A percentile compares a stretch with the other conserved stretches of the same genome.
Conservation (phyloP, 1,284 basidiomycete species). For the Cutaneotrichosporon sp. region DNA sequence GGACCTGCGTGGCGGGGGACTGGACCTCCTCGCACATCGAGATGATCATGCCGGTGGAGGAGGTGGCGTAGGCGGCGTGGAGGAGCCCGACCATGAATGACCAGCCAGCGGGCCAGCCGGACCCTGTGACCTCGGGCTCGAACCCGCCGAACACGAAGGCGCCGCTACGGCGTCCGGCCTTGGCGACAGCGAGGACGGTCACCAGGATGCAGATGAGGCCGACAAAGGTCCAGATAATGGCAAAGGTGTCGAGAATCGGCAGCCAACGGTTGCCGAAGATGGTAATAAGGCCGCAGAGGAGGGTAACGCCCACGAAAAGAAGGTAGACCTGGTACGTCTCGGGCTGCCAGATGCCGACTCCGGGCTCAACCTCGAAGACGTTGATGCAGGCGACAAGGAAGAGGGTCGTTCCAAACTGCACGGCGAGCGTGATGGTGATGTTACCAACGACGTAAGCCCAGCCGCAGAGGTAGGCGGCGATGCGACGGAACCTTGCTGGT, state of each 20-base stretch:
- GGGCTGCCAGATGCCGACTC: slow-evolving; percentile 30
- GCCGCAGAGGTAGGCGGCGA: slow-evolving; percentile 55
- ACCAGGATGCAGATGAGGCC: slow-evolving; percentile 54
- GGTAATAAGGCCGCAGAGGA: slow-evolving; percentile 52
- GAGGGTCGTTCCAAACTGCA: slow-evolving; percentile 54
- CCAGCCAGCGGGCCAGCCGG: slow-evolving; percentile 23
- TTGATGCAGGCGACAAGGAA: slow-evolving; percentile 55
- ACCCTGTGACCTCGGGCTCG: slow-evolving; percentile 23
- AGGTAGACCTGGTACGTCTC: slow-evolving; percentile 53
- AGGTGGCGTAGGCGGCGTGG: slow-evolving; percentile 49
- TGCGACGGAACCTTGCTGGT: slow-evolving; percentile 51
- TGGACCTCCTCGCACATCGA: slow-evolving; percentile 53
- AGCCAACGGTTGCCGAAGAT: slow-evolving; percentile 50
- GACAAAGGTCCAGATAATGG: slow-evolving; percentile 54
- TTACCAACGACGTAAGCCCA: slow-evolving; percentile 57
- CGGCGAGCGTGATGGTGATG: slow-evolving; percentile 39
- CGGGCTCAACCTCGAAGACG: slow-evolving; percentile 50
- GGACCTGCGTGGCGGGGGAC: slow-evolving; percentile 49
- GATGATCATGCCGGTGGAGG: slow-evolving; percentile 52
- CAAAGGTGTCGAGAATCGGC: slow-evolving; percentile 49
- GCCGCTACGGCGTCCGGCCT: slow-evolving; percentile 50
- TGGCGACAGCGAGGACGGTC: slow-evolving; percentile 52
- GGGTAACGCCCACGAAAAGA: slow-evolving; percentile 53
- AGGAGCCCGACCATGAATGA: slow-evolving; percentile 26
- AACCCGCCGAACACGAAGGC: slow-evolving; percentile 48